Evolutionary conservation across 2,329 filamentous ascomycete genomes (phyloP), one percentile per base, ranked within the genome.

Genomic region (Colletotrichum eremochloae): DNA sequence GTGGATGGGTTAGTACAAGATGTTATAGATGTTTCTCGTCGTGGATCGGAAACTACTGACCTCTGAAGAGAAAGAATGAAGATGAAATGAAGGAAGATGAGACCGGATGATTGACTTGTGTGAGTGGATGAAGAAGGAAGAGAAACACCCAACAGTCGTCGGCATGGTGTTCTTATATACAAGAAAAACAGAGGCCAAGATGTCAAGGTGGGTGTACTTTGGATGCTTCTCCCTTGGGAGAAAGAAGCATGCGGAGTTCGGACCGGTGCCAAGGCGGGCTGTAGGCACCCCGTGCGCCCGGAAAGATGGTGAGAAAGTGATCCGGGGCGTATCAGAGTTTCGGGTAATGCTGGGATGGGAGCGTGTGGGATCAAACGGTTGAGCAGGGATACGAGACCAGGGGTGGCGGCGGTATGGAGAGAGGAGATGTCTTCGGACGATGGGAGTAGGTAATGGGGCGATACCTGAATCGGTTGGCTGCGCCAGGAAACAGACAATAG

Each of bases 21-120:
- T 38, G n/a, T 14, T 24, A 38, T 20, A 5, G 20, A 65, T 55
- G 50, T 48, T 50, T 40, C 50, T 63, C 36, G 48, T 52, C 38
- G 56, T 36, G 65, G 50, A 53, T 36, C 38, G 56, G 48, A 50
- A 44, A n/a, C 29, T 31, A 15, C 81, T 79, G 78, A 85, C 84
- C 84, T 86, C 84, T 83, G 81, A 81, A 83, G 78, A 76, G 80
- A 85, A 83, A 80, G 82, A 84, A 83, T 82, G 82, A 82, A 78
- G 82, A 82, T 24, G 82, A 81, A 78, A 78, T 74, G 76, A 81
- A 81, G 72, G 78, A 79, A 79, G 77, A 77, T 78, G 75, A 75
- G 77, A 67, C 64, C 55, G 76, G 78, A 77, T 42, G 50, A 55
- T 38, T 52, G 60, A 50, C 46, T 77, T 80, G 79, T 67, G 74